Conservation (phyloP, 192 early-diverging fungal species). For the Haplosporangium gracile region DNA sequence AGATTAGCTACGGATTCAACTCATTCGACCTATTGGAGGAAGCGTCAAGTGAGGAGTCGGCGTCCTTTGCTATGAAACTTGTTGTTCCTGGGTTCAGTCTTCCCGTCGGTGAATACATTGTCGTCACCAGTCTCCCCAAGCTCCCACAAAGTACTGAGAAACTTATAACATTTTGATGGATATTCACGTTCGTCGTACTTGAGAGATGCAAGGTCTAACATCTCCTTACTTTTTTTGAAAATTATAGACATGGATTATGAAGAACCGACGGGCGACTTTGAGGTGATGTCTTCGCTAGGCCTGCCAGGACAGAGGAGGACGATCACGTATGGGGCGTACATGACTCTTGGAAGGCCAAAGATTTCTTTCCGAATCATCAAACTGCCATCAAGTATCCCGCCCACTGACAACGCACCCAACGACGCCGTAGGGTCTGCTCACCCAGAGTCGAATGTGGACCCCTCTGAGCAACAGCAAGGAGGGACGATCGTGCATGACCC, state of each 20-base stretch:
- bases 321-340: slow-evolving; percentile 47
- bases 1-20: slow-evolving; percentile 52
- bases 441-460: slow-evolving; percentile 7
- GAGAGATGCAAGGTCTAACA: background rate
- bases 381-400: background rate
- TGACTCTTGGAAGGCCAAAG: slow-evolving; percentile 42
- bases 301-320: slow-evolving; percentile 26
- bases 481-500: slow-evolving; percentile 26
- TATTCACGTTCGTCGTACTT: background rate
- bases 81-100: slow-evolving; percentile 44
- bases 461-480: background rate
- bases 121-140: slow-evolving; percentile 37
- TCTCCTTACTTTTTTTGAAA: background rate
- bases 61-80: slow-evolving; percentile 14
- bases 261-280: slow-evolving; percentile 41
- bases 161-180: background rate
- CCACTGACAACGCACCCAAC: background rate
- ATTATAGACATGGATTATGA: slow-evolving; percentile 37
- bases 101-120: slow-evolving; percentile 50
- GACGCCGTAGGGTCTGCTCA: background rate
- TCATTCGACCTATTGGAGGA: slow-evolving; percentile 30
- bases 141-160: slow-evolving; percentile 22
- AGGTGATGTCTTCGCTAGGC: slow-evolving; percentile 26
- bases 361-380: slow-evolving; percentile 14
- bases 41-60: slow-evolving; percentile 1